Evolutionary conservation across 1,284 basidiomycete genomes (phyloP), one percentile per base, ranked within the genome.

Genomic region (Cutaneotrichosporon dermatis): DNA sequence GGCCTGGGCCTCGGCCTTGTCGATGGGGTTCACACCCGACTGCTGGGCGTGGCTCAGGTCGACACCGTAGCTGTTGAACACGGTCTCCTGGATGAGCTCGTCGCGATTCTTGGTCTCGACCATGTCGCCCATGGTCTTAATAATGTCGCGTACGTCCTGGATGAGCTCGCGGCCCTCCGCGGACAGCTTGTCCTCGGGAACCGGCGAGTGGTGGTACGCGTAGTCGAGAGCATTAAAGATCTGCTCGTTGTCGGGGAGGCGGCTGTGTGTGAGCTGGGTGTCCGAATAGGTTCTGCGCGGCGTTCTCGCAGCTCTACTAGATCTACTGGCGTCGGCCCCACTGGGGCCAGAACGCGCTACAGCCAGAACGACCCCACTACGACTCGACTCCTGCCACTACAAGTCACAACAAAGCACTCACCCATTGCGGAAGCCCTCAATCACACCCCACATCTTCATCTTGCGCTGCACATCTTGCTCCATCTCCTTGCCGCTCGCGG

Each of bases 61-160:
- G 39, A 50, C 12, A 15, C n/a, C 33, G 39, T 89, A 44, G 15
- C 58, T 58, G 43, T 63, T 50, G 85, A 85, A 92, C 49, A 92
- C 76, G 65, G 92, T 92, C 66, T 88, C 86, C 76, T 94, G 92
- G 76, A 95, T 83, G 44, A 94, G 82, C 79, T 95, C 91, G 70
- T 94, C 92, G 34, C 82, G 80, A 76, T 96, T 96, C 84, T 95
- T 95, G 69, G 88, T 81, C 54, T 80, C 69, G 16, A 94, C 84
- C 58, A 92, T 86, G 42, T 82, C 70, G 34, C 86, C 83, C 40
- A 69, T 57, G n/a, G 76, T 78, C 63, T 73, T 69, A 60, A 76
- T 64, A 60, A 74, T 72, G 66, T 79, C 73, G 51, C 85, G 84
- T 13, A 83, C 77, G 71, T 95, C 91, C 57, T 85, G 80, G 50